Evolutionary conservation across 441 rosid species (phyloP).

Genomic region (Capsella rubella): DNA sequence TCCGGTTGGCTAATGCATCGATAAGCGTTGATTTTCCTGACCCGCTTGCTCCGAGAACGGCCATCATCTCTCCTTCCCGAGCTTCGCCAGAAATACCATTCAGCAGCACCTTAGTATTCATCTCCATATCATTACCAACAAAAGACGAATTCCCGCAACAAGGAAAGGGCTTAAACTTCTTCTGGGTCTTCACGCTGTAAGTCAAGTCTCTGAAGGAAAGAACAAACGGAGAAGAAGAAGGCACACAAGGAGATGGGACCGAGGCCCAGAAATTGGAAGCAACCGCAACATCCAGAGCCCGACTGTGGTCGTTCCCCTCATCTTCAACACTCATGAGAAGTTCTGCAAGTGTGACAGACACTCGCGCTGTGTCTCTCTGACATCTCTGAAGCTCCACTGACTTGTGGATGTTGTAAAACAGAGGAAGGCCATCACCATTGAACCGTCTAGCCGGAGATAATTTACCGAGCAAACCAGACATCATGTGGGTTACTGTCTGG

Average conservation of each 20-base stretch:
- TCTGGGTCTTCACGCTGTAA: slow-evolving; percentile 58
- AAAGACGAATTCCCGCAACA: slow-evolving; percentile 32
- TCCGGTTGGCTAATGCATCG: slow-evolving; percentile 76
- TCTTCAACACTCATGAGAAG: slow-evolving; percentile 67
- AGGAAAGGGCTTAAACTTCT: slow-evolving; percentile 46
- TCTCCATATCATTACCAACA: slow-evolving; percentile 27
- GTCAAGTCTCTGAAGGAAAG: slow-evolving; percentile 65
- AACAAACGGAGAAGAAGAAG: slow-evolving; percentile 59
- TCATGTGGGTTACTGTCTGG: slow-evolving; percentile 10
- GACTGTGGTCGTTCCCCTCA: slow-evolving; percentile 45
- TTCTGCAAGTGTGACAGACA: slow-evolving; percentile 70
- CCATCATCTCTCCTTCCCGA: slow-evolving; percentile 83
- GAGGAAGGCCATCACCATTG: slow-evolving; percentile 47
- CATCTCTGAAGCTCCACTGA: slow-evolving; percentile 52
- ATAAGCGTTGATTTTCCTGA: slow-evolving; percentile 81
- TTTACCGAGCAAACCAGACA: slow-evolving; percentile 48
- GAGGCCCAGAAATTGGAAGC: slow-evolving; percentile 39
- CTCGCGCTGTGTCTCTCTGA: slow-evolving; percentile 45
- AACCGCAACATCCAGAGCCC: slow-evolving; percentile 30
- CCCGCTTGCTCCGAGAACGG: slow-evolving; percentile 84
- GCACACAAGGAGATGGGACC: slow-evolving; percentile 39
- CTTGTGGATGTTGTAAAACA: slow-evolving; percentile 40
- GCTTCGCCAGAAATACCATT: slow-evolving; percentile 73
- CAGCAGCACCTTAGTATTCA: slow-evolving; percentile 52
- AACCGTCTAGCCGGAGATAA: slow-evolving; percentile 49